Evolutionary conservation across 2,329 filamentous ascomycete genomes (phyloP).

Genomic region (Paraphaeosphaeria minitans): DNA sequence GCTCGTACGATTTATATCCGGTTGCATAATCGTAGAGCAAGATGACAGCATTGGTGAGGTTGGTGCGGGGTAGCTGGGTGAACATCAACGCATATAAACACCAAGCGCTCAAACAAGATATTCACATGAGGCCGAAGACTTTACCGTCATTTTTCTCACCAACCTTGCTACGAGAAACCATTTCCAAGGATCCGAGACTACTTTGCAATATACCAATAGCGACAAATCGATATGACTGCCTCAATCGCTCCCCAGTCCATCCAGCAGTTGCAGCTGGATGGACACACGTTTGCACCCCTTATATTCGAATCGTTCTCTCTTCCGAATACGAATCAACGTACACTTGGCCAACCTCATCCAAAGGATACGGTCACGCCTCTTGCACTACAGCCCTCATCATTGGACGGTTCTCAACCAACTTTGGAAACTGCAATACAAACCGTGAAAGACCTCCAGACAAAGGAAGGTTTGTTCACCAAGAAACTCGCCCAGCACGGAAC

Average conservation of each 20-base stretch:
- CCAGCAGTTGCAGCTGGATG: slow-evolving; percentile 25
- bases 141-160: no score
- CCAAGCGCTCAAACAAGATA: background rate
- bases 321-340: slow-evolving; percentile 49
- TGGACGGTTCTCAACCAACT: slow-evolving; percentile 12
- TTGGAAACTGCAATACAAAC: slow-evolving; percentile 46
- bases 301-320: slow-evolving; percentile 50
- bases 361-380: slow-evolving; percentile 48
- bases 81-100: slow-evolving; percentile 3
- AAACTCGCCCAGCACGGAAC: slow-evolving; percentile 48
- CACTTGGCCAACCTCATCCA: slow-evolving; percentile 49
- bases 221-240: slow-evolving; percentile 14
- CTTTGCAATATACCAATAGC: background rate
- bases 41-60: slow-evolving; percentile 13
- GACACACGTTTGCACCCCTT: slow-evolving; percentile 18
- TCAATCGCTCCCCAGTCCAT: slow-evolving; percentile 11
- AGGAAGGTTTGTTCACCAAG: slow-evolving; percentile 11
- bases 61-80: slow-evolving; percentile 10
- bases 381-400: slow-evolving; percentile 43
- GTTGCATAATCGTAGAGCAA: slow-evolving; percentile 20
- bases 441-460: slow-evolving; percentile 46
- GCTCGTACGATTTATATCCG: background rate
- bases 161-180: no score
- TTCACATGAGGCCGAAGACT: no score
- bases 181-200: no score